These are phyloP conservation scores for Cutaneotrichosporon sp. DNA, from an alignment of 1,284 basidiomycete genomes.

Conservation along the genomic window DNA sequence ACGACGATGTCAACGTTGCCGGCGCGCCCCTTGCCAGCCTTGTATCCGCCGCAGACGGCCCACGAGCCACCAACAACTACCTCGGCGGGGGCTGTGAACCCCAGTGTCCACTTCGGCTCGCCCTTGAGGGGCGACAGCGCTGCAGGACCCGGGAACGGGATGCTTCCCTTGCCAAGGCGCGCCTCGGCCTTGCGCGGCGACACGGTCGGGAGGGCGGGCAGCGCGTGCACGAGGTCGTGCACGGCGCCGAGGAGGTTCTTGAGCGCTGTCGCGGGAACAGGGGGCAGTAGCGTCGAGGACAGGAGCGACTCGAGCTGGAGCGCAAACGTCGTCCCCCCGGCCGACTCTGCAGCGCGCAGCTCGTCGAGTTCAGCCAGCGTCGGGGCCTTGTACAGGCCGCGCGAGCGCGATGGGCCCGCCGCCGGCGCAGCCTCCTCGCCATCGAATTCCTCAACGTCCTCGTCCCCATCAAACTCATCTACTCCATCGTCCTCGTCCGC, in stretches of 20 bases:
- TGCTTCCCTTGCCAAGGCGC: conserved; percentile 58
- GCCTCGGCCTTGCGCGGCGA: conserved; percentile 66
- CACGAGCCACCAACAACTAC: conserved; percentile 55
- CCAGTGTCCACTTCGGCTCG: conserved; percentile 67
- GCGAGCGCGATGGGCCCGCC: conserved; percentile 32
- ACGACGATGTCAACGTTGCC: conserved; percentile 80
- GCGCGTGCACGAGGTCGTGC: conserved; percentile 61
- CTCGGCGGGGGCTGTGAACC: conserved; percentile 59
- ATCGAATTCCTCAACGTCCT: conserved; percentile 38
- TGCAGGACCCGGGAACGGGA: conserved; percentile 60
- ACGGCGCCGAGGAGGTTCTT: conserved; percentile 75
- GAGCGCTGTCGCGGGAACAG: conserved; percentile 49
- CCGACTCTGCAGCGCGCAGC: conserved; percentile 34
- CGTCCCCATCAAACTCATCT: conserved; percentile 33
- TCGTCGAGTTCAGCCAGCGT: conserved; percentile 67
- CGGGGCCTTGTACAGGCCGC: conserved; percentile 55
- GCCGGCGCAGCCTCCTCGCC: conserved; percentile 35
- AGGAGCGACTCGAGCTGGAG: conserved; percentile 69
- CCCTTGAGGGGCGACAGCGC: conserved; percentile 65
- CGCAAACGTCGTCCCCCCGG: conserved; percentile 51
- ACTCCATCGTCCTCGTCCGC: conserved; percentile 45
- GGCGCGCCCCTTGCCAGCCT: conserved; percentile 53
- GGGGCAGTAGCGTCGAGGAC: conserved; percentile 70
- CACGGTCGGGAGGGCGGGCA: conserved; percentile 62
- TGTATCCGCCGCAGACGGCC: conserved; percentile 62